These are phyloP conservation scores for Diaporthe helianthi DNA, from an alignment of 2,329 filamentous ascomycete species.

Conservation along the genomic window DNA sequence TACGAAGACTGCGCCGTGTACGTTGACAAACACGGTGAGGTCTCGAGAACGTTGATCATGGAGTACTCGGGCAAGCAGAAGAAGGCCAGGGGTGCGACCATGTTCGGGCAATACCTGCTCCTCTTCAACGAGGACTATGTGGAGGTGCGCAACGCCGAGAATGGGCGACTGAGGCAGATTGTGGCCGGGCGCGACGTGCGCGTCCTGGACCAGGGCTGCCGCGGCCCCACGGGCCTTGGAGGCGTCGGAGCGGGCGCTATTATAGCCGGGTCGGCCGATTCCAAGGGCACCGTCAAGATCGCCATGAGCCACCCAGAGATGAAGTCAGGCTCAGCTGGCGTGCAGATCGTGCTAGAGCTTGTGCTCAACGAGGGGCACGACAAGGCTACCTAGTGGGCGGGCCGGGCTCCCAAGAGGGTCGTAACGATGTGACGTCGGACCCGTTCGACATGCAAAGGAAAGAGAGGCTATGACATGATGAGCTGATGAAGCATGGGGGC, in stretches of 20 bases:
- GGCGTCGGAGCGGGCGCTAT: slow-evolving; percentile 34
- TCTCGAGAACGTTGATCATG: slow-evolving; percentile 94
- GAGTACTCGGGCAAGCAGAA: slow-evolving; percentile 92
- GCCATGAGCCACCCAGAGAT: slow-evolving; percentile 93
- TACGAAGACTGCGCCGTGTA: slow-evolving; percentile 98
- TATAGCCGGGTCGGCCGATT: slow-evolving; percentile 45
- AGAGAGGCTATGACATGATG: slow-evolving; percentile 14
- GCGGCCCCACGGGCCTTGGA: slow-evolving; percentile 62
- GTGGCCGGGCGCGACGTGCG: slow-evolving; percentile 90
- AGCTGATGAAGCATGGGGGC: neutral
- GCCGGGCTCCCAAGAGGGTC: slow-evolving; percentile 10
- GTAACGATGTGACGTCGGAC: neutral
- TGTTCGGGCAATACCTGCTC: slow-evolving; percentile 90
- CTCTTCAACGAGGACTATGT: slow-evolving; percentile 97
- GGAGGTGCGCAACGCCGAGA: slow-evolving; percentile 95
- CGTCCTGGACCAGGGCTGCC: slow-evolving; percentile 84
- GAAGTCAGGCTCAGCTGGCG: slow-evolving; percentile 58
- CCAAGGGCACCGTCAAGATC: slow-evolving; percentile 85
- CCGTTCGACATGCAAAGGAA: neutral
- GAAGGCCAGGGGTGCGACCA: slow-evolving; percentile 81
- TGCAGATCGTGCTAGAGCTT: slow-evolving; percentile 91
- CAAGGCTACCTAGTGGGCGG: slow-evolving; percentile 41
- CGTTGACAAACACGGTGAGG: slow-evolving; percentile 96
- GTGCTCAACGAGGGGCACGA: slow-evolving; percentile 87
- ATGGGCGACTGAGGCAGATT: slow-evolving; percentile 90